Evolutionary conservation across 805 yeast species (phyloP).

Genomic region (Hanseniaspora hatyaiensis): DNA sequence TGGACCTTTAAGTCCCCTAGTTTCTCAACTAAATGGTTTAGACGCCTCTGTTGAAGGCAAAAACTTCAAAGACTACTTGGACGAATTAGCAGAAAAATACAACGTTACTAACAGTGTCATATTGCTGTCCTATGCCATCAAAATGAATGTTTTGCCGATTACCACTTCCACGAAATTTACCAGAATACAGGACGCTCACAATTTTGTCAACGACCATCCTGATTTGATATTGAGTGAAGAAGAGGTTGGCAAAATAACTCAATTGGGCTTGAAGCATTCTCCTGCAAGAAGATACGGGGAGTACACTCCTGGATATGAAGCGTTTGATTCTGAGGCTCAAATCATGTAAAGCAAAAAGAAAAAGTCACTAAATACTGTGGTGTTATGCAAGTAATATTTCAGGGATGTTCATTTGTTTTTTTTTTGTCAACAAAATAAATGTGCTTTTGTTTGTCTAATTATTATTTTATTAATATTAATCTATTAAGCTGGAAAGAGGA

Average conservation of each 20-base stretch:
- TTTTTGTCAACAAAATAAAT: too few species aligned
- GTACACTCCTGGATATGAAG: too few species aligned
- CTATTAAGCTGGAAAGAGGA: too few species aligned
- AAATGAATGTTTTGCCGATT: conserved; percentile 54
- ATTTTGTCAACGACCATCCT: conserved; percentile 35
- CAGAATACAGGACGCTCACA: conserved; percentile 47
- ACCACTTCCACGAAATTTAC: conserved; percentile 55
- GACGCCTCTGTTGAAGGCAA: conserved; percentile 11
- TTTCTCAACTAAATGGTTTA: not conserved
- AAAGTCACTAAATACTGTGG: too few species aligned
- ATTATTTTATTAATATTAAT: too few species aligned
- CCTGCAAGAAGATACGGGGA: conserved; percentile 30
- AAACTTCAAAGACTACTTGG: conserved; percentile 31
- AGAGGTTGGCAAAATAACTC: conserved; percentile 38
- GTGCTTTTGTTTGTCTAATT: too few species aligned
- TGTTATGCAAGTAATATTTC: too few species aligned
- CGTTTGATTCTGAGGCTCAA: too few species aligned
- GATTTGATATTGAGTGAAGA: conserved; percentile 39
- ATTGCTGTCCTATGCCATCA: conserved; percentile 58
- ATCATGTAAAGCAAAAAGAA: too few species aligned
- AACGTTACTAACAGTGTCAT: conserved; percentile 49
- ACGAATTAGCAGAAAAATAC: conserved; percentile 44
- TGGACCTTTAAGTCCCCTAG: conserved; percentile 53
- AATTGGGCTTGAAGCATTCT: conserved; percentile 32
- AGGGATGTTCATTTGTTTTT: too few species aligned